Conservation (phyloP, 129 eudicot species). For the Mikania micrantha region DNA sequence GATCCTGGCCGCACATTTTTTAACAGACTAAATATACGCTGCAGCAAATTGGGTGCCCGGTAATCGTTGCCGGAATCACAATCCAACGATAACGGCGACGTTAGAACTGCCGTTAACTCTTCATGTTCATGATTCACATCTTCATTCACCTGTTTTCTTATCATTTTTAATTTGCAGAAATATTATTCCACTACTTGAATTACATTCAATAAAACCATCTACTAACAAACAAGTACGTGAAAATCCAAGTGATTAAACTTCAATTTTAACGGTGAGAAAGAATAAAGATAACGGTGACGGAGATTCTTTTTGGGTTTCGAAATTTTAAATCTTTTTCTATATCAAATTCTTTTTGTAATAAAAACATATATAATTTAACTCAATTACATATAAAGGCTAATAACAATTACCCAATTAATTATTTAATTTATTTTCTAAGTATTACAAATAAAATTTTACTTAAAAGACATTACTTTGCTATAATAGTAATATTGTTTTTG, state of each 20-base stretch:
- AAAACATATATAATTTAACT: too few species aligned
- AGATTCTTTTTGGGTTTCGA: too few species aligned
- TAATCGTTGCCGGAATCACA: conserved; percentile 30
- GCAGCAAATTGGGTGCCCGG: conserved; percentile 51
- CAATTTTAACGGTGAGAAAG: too few species aligned
- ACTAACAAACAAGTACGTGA: not conserved
- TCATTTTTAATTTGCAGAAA: not conserved
- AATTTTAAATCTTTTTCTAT: too few species aligned
- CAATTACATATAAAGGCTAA: too few species aligned
- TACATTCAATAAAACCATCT: not conserved
- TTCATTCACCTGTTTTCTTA: conserved; percentile 3
- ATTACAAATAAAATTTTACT: too few species aligned
- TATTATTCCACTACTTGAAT: not conserved
- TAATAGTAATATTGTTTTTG: too few species aligned
- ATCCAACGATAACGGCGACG: conserved; percentile 52
- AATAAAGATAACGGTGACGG: too few species aligned
- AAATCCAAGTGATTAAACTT: not conserved
- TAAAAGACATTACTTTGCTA: too few species aligned
- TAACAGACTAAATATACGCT: conserved; percentile 54
- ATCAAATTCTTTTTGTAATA: too few species aligned
- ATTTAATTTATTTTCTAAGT: too few species aligned
- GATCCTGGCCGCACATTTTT: conserved; percentile 61
- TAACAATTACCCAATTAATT: too few species aligned
- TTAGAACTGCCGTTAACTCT: conserved; percentile 26
- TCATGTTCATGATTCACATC: conserved; percentile 1